Percentiles rank a stretch among this genome's conserved stretches.
Evolutionary conservation across 805 yeast species (phyloP).

Genomic region (Starmerella etchellsii): DNA sequence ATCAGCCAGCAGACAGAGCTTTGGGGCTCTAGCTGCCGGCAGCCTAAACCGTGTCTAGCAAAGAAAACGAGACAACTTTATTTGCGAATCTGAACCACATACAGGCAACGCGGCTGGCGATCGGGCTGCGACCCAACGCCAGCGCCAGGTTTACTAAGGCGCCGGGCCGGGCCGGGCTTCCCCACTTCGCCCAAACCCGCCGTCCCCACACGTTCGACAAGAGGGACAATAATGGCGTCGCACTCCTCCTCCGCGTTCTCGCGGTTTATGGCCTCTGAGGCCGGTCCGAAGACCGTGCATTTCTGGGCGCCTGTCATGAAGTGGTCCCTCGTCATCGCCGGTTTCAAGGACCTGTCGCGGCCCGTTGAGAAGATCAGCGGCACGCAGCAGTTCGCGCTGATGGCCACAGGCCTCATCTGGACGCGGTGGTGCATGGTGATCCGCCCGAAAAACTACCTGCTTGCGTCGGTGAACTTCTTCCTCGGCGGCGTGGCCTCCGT

Average conservation of each 20-base stretch:
- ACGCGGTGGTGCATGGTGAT: constrained; percentile 96
- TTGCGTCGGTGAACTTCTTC: constrained; percentile 91
- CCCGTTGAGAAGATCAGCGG: constrained; percentile 90
- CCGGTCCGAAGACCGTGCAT: constrained; percentile 96
- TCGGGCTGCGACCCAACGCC: no score
- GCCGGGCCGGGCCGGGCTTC: no score
- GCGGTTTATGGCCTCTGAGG: constrained; percentile 66
- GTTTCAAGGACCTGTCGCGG: constrained; percentile 70
- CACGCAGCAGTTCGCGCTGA: constrained; percentile 72
- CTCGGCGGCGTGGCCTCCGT: constrained; percentile 78
- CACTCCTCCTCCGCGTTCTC: constrained; percentile 32
- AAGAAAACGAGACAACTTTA: no score
- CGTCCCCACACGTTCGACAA: no score
- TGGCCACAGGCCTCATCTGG: constrained; percentile 92
- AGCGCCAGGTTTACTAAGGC: no score
- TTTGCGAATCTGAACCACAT: no score
- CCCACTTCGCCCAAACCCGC: no score
- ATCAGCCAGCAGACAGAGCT: no score
- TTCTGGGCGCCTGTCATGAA: constrained; percentile 61
- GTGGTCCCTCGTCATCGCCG: constrained; percentile 90
- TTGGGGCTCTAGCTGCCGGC: no score
- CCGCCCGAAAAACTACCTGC: constrained; percentile 68
- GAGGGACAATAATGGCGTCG: constrained; percentile 1
- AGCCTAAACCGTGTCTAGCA: no score
- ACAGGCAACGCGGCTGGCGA: no score